A percentile compares a stretch with the other conserved stretches of the same genome.
Conservation (phyloP, 1,284 basidiomycete species). For the Trichosporon sp. region DNA sequence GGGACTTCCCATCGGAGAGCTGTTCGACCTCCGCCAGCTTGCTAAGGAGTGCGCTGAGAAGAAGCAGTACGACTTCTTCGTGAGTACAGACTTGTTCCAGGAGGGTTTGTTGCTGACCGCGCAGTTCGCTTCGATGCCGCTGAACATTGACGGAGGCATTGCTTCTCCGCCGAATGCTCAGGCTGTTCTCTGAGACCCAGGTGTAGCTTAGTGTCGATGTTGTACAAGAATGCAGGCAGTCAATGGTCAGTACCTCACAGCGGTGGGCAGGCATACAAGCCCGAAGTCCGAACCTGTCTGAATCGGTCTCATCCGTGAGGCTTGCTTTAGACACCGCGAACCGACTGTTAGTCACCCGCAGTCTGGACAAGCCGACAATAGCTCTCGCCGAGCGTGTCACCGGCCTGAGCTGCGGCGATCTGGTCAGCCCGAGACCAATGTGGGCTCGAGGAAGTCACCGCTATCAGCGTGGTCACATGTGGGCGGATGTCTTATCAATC, state of each 20-base stretch:
- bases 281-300: too few species aligned
- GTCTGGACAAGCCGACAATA: too few species aligned
- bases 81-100: slow-evolving; percentile 12
- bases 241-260: not conserved
- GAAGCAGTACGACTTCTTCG: slow-evolving; percentile 47
- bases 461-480: too few species aligned
- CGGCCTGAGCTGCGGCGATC: too few species aligned
- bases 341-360: too few species aligned
- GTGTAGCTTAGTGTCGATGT: not conserved
- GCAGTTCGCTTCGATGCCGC: slow-evolving; percentile 33
- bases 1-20: slow-evolving; percentile 47
- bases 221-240: slow-evolving; percentile 1
- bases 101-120: not conserved
- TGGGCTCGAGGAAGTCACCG: too few species aligned
- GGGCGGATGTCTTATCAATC: too few species aligned
- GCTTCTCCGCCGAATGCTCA: slow-evolving; percentile 49
- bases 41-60: slow-evolving; percentile 34
- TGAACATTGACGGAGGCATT: slow-evolving; percentile 48
- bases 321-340: too few species aligned
- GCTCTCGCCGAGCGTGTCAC: too few species aligned
- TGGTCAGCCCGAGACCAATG: too few species aligned
- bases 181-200: slow-evolving; percentile 31
- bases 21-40: slow-evolving; percentile 48
- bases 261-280: too few species aligned
- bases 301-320: too few species aligned